These are phyloP conservation scores for Pneumocystis wakefieldiae DNA, from an alignment of 1,139 yeast species.

Conservation along the genomic window DNA sequence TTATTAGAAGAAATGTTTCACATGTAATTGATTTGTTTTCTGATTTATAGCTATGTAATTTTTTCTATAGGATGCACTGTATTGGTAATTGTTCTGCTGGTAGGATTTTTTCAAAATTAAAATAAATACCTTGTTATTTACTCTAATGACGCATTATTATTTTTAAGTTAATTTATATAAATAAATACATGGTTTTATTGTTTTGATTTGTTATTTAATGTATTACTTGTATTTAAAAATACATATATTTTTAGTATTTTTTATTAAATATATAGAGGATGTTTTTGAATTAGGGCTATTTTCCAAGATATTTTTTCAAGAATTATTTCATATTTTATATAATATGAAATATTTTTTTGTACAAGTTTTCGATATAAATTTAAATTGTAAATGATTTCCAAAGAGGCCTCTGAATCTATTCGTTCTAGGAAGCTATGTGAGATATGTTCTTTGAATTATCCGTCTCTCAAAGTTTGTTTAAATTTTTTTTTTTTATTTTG, in stretches of 20 bases:
- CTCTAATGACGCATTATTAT: neutral
- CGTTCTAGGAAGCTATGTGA: slow-evolving; percentile 4
- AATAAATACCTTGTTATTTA: neutral
- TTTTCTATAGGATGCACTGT: neutral
- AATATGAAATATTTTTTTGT: neutral
- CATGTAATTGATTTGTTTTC: neutral
- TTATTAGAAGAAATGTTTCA: neutral
- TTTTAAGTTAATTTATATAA: neutral
- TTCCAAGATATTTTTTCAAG: neutral
- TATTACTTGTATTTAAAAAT: neutral
- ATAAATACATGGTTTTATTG: neutral
- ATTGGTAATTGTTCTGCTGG: neutral
- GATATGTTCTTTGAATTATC: slow-evolving; percentile 7
- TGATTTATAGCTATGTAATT: neutral
- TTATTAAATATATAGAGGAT: neutral
- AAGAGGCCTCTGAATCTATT: slow-evolving; percentile 1
- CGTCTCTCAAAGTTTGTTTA: slow-evolving; percentile 1
- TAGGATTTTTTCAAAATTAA: neutral
- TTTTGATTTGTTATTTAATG: neutral
- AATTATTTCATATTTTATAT: neutral
- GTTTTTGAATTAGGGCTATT: neutral
- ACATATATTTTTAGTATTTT: neutral
- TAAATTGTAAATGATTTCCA: neutral
- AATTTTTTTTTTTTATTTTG: slow-evolving; percentile 9
- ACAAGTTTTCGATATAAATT: neutral